Percentiles rank a stretch among this genome's conserved stretches.
Conservation (phyloP, 345 rosid genomes). For the Clausena lansium region DNA sequence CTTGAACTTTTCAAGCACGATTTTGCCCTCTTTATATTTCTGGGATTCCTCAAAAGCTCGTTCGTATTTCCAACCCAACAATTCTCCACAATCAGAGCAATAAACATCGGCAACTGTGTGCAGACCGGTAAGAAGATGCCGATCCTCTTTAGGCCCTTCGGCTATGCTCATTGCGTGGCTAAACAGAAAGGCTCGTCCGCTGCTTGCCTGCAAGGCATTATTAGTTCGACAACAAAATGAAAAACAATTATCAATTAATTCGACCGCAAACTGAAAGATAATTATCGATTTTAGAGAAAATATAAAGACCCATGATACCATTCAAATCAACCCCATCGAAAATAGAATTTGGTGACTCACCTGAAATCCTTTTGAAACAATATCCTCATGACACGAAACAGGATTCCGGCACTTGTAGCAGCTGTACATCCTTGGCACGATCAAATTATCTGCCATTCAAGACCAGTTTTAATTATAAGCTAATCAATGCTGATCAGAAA, state of each 20-base stretch:
- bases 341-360: conserved; percentile 20
- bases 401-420: conserved; percentile 42
- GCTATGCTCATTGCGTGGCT: conserved; percentile 26
- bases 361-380: conserved; percentile 42
- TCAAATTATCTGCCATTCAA: conserved; percentile 30
- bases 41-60: conserved; percentile 27
- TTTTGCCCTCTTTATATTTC: conserved; percentile 38
- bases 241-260: not conserved
- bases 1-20: conserved; percentile 32
- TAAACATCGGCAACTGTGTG: conserved; percentile 33
- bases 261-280: not conserved
- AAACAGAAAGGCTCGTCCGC: conserved; percentile 34
- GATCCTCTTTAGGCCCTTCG: conserved; percentile 27
- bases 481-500: not conserved
- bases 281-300: not conserved
- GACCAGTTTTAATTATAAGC: not conserved
- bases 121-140: conserved; percentile 29
- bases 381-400: conserved; percentile 41
- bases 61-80: conserved; percentile 36
- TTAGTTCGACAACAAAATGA: not conserved
- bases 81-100: conserved; percentile 33
- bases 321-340: too few relatives aligned
- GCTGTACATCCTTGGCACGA: conserved; percentile 34
- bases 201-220: conserved; percentile 11
- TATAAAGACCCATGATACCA: not conserved